Base-by-base conservation (phyloP, 1,284 basidiomycete genomes). In the Rhodotorula sp. region DNA sequence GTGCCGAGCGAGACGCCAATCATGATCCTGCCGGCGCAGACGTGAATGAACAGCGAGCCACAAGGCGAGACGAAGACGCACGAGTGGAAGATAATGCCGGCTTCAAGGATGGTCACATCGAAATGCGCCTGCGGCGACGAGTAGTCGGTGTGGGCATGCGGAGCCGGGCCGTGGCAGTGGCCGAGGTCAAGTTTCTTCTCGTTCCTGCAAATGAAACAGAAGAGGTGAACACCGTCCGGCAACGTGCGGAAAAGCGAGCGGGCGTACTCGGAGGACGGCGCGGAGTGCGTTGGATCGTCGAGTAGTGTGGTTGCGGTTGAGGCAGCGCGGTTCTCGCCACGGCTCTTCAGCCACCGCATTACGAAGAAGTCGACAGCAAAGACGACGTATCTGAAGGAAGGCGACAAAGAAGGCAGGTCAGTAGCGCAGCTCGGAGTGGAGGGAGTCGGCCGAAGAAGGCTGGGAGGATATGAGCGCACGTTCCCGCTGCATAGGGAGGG, bases 61-160 rank as follows among this genome's bases (percentile, higher is more conserved):
- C 34, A n/a, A 53, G 8, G 13, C 13, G 29, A 32, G 39, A 22
- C 32, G 25, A 15, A 66, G 56, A 79, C 76, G 44, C 25, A 67
- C 53, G 77, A 78, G 66, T 81, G 83, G 78, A 84, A 84, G 71
- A 84, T 80, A 74, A 84, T 83, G 46, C 83, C 83, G 0, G 80
- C 81, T 65, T 84, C 83, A 41, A 84, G 79, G 32, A 83, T 76
- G 39, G 79, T 21, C 6, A 83, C 82, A 61, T 82, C 80, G 72
- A 78, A 80, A 62, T 80, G 70, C 72, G 80, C 67, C 76, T 78
- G 57, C 51, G 72, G 22, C 57, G 74, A 58, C 50, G 76, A 48
- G 29, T 58, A 66, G 36, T 74, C 70, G 19, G 74, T 76, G 55
- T 76, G 66, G 41, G 77, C 75, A 60, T 75, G 60, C 15, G 69